A percentile compares a stretch with the other conserved stretches of the same genome.
phyloP scores from a whole-genome alignment of 2,329 filamentous ascomycete genomes.

The Scleromitrula shiraiana region DNA sequence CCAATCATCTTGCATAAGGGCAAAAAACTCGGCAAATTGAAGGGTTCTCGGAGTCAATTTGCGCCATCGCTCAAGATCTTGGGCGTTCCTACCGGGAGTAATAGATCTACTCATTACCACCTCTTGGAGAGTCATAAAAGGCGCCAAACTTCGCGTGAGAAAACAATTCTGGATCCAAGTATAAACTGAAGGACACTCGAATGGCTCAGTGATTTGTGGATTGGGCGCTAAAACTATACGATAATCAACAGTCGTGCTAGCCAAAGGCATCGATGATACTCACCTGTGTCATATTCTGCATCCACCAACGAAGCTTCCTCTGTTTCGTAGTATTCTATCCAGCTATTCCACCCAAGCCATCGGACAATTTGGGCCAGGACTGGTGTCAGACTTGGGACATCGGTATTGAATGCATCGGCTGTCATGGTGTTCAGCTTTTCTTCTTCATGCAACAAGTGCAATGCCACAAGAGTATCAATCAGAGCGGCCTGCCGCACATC shows the following conservation, averaged over 20 bases:
- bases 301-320: slow-evolving; percentile 46
- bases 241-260: too few relatives aligned
- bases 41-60: slow-evolving; percentile 54
- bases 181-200: slow-evolving; percentile 51
- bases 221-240: slow-evolving; percentile 15
- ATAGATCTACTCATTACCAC: slow-evolving; percentile 32
- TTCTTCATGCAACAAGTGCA: slow-evolving; percentile 88
- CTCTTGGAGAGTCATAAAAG: slow-evolving; percentile 44
- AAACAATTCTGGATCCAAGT: slow-evolving; percentile 41
- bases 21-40: slow-evolving; percentile 62
- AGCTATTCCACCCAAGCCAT: slow-evolving; percentile 71
- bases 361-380: slow-evolving; percentile 71
- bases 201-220: slow-evolving; percentile 38
- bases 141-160: slow-evolving; percentile 25
- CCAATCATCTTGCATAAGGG: slow-evolving; percentile 42
- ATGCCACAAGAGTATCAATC: slow-evolving; percentile 60
- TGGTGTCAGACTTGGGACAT: slow-evolving; percentile 52
- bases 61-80: slow-evolving; percentile 21
- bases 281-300: slow-evolving; percentile 48
- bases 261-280: too few relatives aligned
- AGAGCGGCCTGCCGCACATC: slow-evolving; percentile 53
- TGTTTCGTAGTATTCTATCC: slow-evolving; percentile 53
- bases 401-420: slow-evolving; percentile 38
- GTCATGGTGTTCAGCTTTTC: slow-evolving; percentile 65
- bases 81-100: slow-evolving; percentile 11